A percentile compares a stretch with the other conserved stretches of the same genome.
Conservation (phyloP, 257 asterid genomes). For the Fraxinus anomala region DNA sequence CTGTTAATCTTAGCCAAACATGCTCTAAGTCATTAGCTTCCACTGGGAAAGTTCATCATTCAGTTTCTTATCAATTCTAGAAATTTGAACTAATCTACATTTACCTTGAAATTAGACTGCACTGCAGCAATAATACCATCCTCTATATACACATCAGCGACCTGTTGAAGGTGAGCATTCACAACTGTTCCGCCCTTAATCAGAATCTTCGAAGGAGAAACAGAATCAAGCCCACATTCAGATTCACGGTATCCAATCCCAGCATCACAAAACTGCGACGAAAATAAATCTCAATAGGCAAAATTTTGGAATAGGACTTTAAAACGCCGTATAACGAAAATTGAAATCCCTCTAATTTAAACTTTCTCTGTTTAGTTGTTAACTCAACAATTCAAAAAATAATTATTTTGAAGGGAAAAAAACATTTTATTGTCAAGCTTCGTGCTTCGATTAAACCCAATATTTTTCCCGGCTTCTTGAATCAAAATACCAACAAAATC, state of each 20-base stretch:
- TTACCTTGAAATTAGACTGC: constrained; percentile 66
- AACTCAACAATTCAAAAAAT: not conserved
- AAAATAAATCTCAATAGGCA: not conserved
- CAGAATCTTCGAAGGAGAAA: constrained; percentile 62
- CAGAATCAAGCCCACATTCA: constrained; percentile 44
- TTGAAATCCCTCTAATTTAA: too few species aligned
- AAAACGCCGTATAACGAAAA: not conserved
- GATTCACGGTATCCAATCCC: constrained; percentile 44
- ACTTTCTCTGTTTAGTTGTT: not conserved
- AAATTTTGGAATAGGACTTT: too few species aligned
- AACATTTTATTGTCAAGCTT: not conserved
- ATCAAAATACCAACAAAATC: constrained; percentile 9
- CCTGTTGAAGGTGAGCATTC: constrained; percentile 86
- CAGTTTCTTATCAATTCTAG: constrained; percentile 19
- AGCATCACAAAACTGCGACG: constrained; percentile 61
- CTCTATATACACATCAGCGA: constrained; percentile 83
- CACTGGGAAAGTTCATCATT: constrained; percentile 1
- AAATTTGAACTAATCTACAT: constrained; percentile 4
- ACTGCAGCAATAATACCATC: constrained; percentile 73
- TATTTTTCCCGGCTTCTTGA: not conserved
- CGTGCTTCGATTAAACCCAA: not conserved
- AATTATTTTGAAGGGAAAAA: not conserved
- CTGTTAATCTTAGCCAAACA: not conserved
- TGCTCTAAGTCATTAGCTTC: not conserved
- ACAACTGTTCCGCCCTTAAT: constrained; percentile 93